These are phyloP conservation scores for Rhynchosporium agropyri DNA, from an alignment of 2,329 filamentous ascomycete genomes.

Conservation along the genomic window DNA sequence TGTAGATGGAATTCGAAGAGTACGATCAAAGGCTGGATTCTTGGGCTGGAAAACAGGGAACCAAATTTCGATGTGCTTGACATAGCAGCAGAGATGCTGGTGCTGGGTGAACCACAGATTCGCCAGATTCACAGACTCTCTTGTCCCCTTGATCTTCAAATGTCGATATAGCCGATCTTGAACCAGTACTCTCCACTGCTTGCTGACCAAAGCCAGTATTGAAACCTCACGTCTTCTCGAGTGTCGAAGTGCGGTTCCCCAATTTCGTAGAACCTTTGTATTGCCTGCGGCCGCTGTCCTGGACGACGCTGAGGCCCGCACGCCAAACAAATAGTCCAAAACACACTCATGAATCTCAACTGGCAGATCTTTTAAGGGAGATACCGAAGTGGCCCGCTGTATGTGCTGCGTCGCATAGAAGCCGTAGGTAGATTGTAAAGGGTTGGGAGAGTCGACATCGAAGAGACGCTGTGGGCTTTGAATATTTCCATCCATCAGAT, in stretches of 20 bases:
- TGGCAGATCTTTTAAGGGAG: conserved; percentile 52
- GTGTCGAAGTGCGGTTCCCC: conserved; percentile 67
- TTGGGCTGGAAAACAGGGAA: conserved; percentile 66
- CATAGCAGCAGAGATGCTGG: conserved; percentile 62
- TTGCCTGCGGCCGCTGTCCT: conserved; percentile 58
- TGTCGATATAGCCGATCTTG: conserved; percentile 75
- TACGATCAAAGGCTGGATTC: conserved; percentile 36
- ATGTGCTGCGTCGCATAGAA: background rate
- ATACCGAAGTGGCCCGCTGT: conserved; percentile 22
- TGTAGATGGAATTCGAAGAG: conserved; percentile 35
- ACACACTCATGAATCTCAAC: conserved; percentile 74
- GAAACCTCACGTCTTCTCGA: conserved; percentile 69
- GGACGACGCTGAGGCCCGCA: conserved; percentile 64
- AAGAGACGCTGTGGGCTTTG: conserved; percentile 29
- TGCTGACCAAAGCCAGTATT: conserved; percentile 63
- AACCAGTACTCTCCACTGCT: conserved; percentile 66
- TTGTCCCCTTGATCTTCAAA: conserved; percentile 73
- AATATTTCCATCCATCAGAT: conserved; percentile 37
- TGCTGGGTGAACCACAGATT: conserved; percentile 61
- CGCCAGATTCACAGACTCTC: conserved; percentile 62
- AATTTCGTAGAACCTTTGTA: conserved; percentile 56
- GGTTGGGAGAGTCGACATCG: conserved; percentile 26
- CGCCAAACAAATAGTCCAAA: conserved; percentile 71
- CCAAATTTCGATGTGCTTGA: conserved; percentile 77
- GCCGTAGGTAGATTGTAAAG: conserved; percentile 7